Evolutionary conservation across 345 rosid species (phyloP).

Genomic region (Limnanthes douglasii): DNA sequence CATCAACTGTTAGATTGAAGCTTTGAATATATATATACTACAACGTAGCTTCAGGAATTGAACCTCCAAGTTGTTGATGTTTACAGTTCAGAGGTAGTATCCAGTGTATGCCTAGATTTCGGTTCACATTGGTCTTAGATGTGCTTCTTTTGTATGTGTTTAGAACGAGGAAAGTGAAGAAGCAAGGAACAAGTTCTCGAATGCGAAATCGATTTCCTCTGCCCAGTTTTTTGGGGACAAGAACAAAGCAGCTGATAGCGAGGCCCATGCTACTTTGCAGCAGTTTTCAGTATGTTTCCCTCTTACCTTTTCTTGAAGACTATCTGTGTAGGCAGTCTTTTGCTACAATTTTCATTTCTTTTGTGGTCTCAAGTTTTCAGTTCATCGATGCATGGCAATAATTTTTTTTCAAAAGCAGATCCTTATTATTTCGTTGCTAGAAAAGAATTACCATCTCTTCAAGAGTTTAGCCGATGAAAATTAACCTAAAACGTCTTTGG

Average conservation of each 20-base stretch:
- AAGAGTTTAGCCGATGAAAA: not conserved
- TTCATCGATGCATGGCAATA: not conserved
- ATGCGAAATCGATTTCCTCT: constrained; percentile 94
- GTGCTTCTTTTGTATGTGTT: not conserved
- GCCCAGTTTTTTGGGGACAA: constrained; percentile 85
- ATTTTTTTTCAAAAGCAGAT: not conserved
- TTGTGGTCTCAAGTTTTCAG: not conserved
- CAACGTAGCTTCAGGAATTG: no score
- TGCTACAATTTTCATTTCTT: not conserved
- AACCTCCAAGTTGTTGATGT: no score
- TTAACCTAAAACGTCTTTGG: no score
- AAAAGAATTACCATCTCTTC: not conserved
- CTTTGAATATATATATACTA: no score
- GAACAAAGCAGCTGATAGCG: constrained; percentile 30
- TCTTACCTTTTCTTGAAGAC: constrained; percentile 1
- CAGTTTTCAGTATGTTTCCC: constrained; percentile 61
- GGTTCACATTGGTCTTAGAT: not conserved
- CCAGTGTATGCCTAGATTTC: not conserved
- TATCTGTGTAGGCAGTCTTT: not conserved
- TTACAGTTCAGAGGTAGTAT: not conserved
- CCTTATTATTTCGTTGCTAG: not conserved
- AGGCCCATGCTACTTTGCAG: constrained; percentile 76
- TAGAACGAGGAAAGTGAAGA: constrained; percentile 89
- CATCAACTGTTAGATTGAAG: no score
- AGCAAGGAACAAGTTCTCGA: constrained; percentile 91